These are phyloP conservation scores for Solanum corneliomulleri DNA, from an alignment of 257 asterid genomes.

Conservation along the genomic window DNA sequence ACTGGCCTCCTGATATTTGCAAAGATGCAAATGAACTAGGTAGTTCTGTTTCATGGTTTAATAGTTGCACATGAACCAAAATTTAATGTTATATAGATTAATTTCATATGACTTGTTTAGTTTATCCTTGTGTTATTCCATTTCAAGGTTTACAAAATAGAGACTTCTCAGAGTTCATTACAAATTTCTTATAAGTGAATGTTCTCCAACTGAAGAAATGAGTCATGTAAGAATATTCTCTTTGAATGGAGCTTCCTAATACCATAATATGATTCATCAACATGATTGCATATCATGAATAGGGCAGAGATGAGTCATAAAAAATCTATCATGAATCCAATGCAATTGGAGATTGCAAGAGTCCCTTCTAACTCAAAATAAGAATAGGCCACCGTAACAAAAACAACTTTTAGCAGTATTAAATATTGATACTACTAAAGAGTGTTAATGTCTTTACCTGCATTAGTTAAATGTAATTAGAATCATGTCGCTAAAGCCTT, in stretches of 20 bases:
- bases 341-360: not conserved
- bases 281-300: not conserved
- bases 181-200: not conserved
- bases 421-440: too few relatives aligned
- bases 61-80: not conserved
- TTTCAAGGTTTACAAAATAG: not conserved
- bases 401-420: too few relatives aligned
- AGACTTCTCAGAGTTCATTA: not conserved
- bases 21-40: not conserved
- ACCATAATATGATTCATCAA: not conserved
- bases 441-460: too few relatives aligned
- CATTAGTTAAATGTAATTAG: too few relatives aligned
- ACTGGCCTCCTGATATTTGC: not conserved
- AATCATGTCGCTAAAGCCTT: too few relatives aligned
- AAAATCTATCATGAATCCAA: not conserved
- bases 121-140: not conserved
- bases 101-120: not conserved
- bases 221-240: not conserved
- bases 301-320: not conserved
- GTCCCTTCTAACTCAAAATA: too few relatives aligned
- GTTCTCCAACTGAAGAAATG: not conserved
- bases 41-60: not conserved
- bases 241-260: not conserved
- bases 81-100: not conserved
- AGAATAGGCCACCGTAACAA: accelerated